phyloP scores from a whole-genome alignment of 805 yeast genomes.

The Kodamaea jinghongensis region DNA sequence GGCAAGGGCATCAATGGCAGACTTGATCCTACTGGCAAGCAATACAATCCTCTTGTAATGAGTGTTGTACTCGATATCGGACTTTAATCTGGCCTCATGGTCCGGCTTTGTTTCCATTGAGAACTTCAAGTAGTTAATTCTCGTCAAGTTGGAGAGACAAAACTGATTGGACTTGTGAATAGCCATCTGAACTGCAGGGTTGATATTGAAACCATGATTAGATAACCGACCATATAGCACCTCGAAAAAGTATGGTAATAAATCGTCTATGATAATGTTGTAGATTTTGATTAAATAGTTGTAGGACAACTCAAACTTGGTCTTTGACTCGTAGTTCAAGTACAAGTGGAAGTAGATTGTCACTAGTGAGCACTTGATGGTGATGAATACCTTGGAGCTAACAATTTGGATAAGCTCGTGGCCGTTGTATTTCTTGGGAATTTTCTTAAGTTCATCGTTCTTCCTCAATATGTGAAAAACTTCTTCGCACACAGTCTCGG shows the following conservation, averaged over 20 bases:
- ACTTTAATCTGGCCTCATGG: conserved; percentile 11
- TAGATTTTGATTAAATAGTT: conserved; percentile 10
- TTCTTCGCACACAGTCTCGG: conserved; percentile 10
- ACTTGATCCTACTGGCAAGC: conserved; percentile 9
- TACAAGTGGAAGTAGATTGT: conserved; percentile 13
- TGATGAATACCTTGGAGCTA: conserved; percentile 12
- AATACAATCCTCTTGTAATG: conserved; percentile 10
- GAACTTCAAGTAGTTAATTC: conserved; percentile 16
- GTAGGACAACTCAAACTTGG: conserved; percentile 9
- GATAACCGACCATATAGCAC: conserved; percentile 11
- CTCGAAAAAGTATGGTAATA: conserved; percentile 14
- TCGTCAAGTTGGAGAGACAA: conserved; percentile 19
- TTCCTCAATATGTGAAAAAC: conserved; percentile 7
- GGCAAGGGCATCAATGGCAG: conserved; percentile 10
- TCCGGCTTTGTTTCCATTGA: conserved; percentile 14
- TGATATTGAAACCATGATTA: conserved; percentile 9
- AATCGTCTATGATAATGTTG: conserved; percentile 9
- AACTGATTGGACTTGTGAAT: conserved; percentile 12
- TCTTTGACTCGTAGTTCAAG: conserved; percentile 12
- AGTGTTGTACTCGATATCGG: conserved; percentile 11
- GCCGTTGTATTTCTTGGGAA: conserved; percentile 4
- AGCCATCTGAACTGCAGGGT: conserved; percentile 10
- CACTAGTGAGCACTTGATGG: conserved; percentile 12
- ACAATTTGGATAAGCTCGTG: conserved; percentile 8
- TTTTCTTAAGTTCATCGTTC: neutral